Percentiles rank a stretch among this genome's conserved stretches.
Evolutionary conservation across 345 rosid genomes (phyloP).

Genomic region (Citrus sp.): DNA sequence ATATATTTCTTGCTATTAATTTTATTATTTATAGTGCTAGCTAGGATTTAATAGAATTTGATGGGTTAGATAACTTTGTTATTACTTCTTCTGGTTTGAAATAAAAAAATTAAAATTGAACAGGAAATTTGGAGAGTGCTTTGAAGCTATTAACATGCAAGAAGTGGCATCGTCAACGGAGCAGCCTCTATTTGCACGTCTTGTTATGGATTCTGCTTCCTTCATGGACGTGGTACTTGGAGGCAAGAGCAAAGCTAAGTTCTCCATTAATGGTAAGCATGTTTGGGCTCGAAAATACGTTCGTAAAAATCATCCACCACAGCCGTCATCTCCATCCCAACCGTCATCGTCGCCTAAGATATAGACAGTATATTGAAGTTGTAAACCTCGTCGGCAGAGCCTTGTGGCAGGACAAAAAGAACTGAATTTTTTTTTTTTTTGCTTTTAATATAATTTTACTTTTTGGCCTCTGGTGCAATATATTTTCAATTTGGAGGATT

Average conservation of each 20-base stretch:
- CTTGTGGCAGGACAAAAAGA: too few species aligned
- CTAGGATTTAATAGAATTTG: not conserved
- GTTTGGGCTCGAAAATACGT: conserved; percentile 44
- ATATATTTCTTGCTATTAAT: too few species aligned
- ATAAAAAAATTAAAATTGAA: too few species aligned
- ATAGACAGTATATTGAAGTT: not conserved
- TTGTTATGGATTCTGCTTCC: conserved; percentile 35
- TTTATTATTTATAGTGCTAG: too few species aligned
- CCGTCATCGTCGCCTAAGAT: not conserved
- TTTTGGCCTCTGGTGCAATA: too few species aligned
- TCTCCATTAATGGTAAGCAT: conserved; percentile 71
- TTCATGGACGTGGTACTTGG: conserved; percentile 28
- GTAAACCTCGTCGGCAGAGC: not conserved
- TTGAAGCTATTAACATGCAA: conserved; percentile 53
- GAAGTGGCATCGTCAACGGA: conserved; percentile 26
- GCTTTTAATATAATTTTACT: too few species aligned
- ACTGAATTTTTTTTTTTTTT: too few species aligned
- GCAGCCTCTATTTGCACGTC: conserved; percentile 51
- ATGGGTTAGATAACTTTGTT: too few species aligned
- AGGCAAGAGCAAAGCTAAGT: conserved; percentile 42
- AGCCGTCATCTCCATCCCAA: not conserved
- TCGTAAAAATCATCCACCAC: not conserved
- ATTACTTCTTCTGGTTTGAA: too few species aligned
- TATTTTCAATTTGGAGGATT: too few species aligned
- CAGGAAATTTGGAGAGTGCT: conserved; percentile 55